Evolutionary conservation across 2,329 filamentous ascomycete species (phyloP).

Genomic region (Intubia oerlemansii): DNA sequence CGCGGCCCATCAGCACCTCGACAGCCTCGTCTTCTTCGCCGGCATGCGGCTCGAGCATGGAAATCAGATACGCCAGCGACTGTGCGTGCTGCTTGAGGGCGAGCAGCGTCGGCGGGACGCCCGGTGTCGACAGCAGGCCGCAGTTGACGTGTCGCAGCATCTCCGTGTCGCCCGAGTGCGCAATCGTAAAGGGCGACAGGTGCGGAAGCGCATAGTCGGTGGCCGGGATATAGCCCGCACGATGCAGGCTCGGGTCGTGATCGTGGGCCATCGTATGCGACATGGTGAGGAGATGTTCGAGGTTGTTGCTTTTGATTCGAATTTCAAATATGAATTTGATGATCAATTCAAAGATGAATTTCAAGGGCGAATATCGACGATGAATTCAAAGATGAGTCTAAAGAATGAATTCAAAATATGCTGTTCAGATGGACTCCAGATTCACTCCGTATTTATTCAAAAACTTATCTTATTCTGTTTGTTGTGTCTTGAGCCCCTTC

Average conservation of each 20-base stretch:
- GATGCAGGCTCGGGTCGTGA: constrained; percentile 5
- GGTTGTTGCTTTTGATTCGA: no score
- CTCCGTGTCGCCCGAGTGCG: constrained; percentile 11
- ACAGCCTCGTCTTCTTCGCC: constrained; percentile 3
- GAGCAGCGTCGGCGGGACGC: constrained; percentile 28
- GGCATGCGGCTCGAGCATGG: constrained; percentile 18
- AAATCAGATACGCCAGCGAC: constrained; percentile 30
- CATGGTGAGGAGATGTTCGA: constrained; percentile 3
- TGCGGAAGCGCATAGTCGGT: constrained; percentile 21
- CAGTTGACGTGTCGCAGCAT: constrained; percentile 31
- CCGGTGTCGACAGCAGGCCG: constrained; percentile 31
- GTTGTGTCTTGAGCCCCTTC: no score
- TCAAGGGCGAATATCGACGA: no score
- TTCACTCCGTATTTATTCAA: no score
- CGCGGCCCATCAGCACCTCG: neutral
- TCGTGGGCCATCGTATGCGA: constrained; percentile 7
- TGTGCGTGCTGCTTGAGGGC: constrained; percentile 39
- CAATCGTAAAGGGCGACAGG: constrained; percentile 16
- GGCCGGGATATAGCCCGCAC: constrained; percentile 11
- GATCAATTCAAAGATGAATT: no score
- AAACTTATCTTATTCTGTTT: no score
- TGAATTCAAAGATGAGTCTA: no score
- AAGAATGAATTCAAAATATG: no score
- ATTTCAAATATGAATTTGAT: no score
- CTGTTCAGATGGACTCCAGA: no score